Conservation (phyloP, 345 rosid species). For the Microthlaspi erraticum region DNA sequence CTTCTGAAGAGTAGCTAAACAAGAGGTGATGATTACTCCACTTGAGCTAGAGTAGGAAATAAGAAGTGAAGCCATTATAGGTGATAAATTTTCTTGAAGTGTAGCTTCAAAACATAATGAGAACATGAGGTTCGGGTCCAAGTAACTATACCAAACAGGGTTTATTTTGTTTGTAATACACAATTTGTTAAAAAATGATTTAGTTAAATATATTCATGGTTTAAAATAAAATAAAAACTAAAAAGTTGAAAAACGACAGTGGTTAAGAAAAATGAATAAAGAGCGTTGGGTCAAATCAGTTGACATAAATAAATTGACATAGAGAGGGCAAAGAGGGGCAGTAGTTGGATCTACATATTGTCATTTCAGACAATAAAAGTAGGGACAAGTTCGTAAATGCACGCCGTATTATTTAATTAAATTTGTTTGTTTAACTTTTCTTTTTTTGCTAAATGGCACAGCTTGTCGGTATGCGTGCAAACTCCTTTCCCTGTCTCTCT, state of each 20-base stretch:
- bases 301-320: conserved; percentile 28
- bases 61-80: no score
- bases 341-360: conserved; percentile 21
- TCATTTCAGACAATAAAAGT: conserved; percentile 12
- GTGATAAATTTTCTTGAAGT: no score
- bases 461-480: conserved; percentile 83
- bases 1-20: no score
- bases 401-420: conserved; percentile 1
- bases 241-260: conserved; percentile 20
- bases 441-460: conserved; percentile 46
- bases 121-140: background rate
- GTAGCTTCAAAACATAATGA: no score
- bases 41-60: no score
- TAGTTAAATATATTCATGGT: background rate
- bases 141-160: background rate
- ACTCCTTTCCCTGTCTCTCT: conserved; percentile 44
- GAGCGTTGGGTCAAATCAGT: conserved; percentile 30
- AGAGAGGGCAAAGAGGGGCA: conserved; percentile 20
- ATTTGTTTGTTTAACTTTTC: background rate
- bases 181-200: background rate
- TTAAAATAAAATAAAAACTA: background rate
- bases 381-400: conserved; percentile 20
- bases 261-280: conserved; percentile 14
- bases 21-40: no score
- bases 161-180: background rate